phyloP scores from a whole-genome alignment of 148 eudicot genomes.

The Persicaria maculosa region DNA sequence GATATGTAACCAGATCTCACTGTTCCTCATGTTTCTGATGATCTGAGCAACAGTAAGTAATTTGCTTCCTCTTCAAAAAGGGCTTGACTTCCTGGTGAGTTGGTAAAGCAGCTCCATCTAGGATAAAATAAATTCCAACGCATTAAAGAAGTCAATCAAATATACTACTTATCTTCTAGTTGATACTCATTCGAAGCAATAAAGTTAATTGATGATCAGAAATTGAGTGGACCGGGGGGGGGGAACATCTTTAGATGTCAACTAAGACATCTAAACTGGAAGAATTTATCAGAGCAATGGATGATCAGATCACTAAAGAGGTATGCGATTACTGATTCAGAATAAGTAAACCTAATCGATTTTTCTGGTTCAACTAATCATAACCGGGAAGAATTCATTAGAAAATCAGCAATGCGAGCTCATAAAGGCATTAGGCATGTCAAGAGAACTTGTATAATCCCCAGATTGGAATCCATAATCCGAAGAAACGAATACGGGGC shows the following conservation, averaged over 20 bases:
- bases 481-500: not conserved
- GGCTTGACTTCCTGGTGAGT: constrained; percentile 6
- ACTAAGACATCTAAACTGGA: not conserved
- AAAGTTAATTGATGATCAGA: not conserved
- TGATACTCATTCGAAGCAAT: not conserved
- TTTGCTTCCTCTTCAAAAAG: constrained; percentile 14
- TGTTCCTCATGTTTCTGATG: constrained; percentile 14
- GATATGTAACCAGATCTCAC: constrained; percentile 10
- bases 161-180: not conserved
- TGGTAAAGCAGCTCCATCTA: constrained; percentile 6
- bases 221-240: constrained; percentile 1
- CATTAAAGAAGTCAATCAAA: not conserved
- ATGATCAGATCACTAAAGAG: too few relatives aligned
- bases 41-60: constrained; percentile 20
- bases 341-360: not conserved
- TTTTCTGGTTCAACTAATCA: not conserved
- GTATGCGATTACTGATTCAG: not conserved
- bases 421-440: not conserved
- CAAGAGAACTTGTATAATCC: not conserved
- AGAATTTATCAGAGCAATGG: too few relatives aligned
- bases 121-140: not conserved
- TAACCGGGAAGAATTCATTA: not conserved
- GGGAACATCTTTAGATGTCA: too few relatives aligned
- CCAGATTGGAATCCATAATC: not conserved
- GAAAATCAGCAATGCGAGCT: not conserved